Percentiles rank a stretch among this genome's conserved stretches.
Conservation (phyloP, 140 eudicot genomes). For the Ambrosia hybrid region DNA sequence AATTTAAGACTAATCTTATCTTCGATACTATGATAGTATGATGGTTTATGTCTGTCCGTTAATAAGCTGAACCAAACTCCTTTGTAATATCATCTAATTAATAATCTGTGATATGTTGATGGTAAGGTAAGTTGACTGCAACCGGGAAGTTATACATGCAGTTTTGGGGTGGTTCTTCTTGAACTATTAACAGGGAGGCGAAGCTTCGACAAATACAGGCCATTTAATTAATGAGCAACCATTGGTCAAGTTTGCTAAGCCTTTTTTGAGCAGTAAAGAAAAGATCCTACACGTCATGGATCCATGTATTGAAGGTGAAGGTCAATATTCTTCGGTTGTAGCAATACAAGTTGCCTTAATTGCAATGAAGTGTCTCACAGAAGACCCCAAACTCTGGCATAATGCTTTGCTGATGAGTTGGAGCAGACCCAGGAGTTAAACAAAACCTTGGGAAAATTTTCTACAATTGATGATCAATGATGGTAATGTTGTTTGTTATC, state of each 20-base stretch:
- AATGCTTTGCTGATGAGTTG: constrained; percentile 43
- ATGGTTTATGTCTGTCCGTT: too few species aligned
- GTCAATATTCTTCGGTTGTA: constrained; percentile 46
- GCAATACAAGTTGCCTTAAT: constrained; percentile 52
- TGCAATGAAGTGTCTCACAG: constrained; percentile 55
- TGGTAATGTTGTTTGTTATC: too few species aligned
- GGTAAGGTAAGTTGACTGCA: constrained; percentile 62
- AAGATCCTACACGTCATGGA: constrained; percentile 56
- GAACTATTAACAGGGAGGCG: constrained; percentile 72
- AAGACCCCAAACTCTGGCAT: constrained; percentile 56
- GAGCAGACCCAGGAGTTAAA: constrained; percentile 10
- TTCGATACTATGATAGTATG: too few species aligned
- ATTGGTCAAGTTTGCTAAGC: constrained; percentile 65
- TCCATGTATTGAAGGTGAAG: constrained; percentile 36
- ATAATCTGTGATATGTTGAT: too few species aligned
- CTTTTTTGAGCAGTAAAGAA: constrained; percentile 54
- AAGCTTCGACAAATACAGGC: constrained; percentile 59
- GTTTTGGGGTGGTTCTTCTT: constrained; percentile 77
- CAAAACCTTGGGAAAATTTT: too few species aligned
- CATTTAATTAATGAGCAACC: constrained; percentile 48
- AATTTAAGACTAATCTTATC: too few species aligned
- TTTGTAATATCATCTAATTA: background rate
- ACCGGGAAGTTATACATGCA: constrained; percentile 62
- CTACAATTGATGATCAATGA: too few species aligned
- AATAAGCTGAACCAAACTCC: background rate